Evolutionary conservation across 164 flowering plant species (phyloP), one percentile per base, ranked within the genome.

Genomic region (Taxillus chinensis): DNA sequence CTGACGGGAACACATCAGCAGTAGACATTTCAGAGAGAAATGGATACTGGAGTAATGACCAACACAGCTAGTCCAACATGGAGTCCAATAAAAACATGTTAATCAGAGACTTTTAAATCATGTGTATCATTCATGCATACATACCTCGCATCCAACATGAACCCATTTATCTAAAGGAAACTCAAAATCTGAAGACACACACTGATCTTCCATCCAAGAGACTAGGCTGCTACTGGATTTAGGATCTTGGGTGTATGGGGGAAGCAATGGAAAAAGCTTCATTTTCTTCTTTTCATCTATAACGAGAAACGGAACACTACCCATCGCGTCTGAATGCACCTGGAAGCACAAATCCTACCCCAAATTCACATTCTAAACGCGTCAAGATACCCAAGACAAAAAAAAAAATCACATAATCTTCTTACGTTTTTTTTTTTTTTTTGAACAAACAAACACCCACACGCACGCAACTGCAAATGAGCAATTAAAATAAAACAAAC

Each of bases 121-220:
- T 8, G 13, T 48, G 12, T 48, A 7, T 48, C 13, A 48, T 48
- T 11, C 10, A 48, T 8, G 3, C 3, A 48, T 14, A 70, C 58
- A 60, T 73, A 89, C 96, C 96, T 85, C 82, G 50, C 85, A 87
- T 67, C 90, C 92, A 64, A 89, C 68, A 70, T 89, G 96, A 68
- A 83, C 74, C 96, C 93, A 89, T 77, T 76, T 81, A 41, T 71
- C 76, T 14, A 75, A 15, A 45, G 84, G 81, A 66, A 74, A 73
- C 67, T 79, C 85, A 14, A 37, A 40, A 42, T 72, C 75, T 0
- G 74, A 50, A 13, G 77, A 71, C 48, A 67, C 74, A 67, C 67
- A 71, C 5, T 77, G 77, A 62, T 68, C 62, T 64, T 74, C 75
- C 16, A 46, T 58, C 80, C 51, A 71, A 3, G 72, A 71, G 68